Evolutionary conservation across 176 grass and related monocot genomes (phyloP), one percentile per base, ranked within the genome.

Genomic region (Eragrostis nindensis): DNA sequence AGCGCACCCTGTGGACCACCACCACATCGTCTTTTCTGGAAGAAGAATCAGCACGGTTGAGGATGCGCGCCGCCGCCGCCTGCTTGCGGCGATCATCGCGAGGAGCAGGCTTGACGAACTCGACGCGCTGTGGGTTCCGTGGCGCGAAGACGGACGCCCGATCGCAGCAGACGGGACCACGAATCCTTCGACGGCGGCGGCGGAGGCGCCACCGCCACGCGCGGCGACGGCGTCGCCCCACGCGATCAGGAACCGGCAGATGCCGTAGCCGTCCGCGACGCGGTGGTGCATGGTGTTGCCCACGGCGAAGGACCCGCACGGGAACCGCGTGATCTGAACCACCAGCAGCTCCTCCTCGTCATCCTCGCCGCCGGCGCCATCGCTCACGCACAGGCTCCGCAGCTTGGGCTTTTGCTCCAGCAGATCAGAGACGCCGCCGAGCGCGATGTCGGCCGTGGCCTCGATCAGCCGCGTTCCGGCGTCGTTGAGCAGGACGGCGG

Each of bases 221-320:
- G 80, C 73, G 43, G n/a, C n/a, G n/a, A n/a, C n/a, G n/a, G 69
- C 57, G 13, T 70, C 42, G 1, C 80, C 43, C 80, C 80, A 82
- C 1, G 44, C 68, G 1, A 64, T 6, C 1, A 73, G 7, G 44
- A 64, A 73, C 5, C 63, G 40, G 44, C 42, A 36, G 0, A 42
- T 73, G 9, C 27, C 80, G 30, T 40, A 42, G 13, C 57, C 80
- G 43, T 82, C 80, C 8, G 56, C 80, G 12, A 65, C 80, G 29
- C 49, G 17, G 42, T 82, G 80, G 42, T 73, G 57, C 26, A 43
- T 40, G 8, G 80, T 82, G 69, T 52, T 39, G 1, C 80, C 80
- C 0, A 82, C 44, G 29, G 46, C 80, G 21, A 73, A 29, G 8
- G 80, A 82, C 13, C 80, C 57, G 29, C 80, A 73, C 0, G 68